Base-by-base conservation (phyloP, 495 filamentous ascomycete genomes). In the Xylaria scruposa region DNA sequence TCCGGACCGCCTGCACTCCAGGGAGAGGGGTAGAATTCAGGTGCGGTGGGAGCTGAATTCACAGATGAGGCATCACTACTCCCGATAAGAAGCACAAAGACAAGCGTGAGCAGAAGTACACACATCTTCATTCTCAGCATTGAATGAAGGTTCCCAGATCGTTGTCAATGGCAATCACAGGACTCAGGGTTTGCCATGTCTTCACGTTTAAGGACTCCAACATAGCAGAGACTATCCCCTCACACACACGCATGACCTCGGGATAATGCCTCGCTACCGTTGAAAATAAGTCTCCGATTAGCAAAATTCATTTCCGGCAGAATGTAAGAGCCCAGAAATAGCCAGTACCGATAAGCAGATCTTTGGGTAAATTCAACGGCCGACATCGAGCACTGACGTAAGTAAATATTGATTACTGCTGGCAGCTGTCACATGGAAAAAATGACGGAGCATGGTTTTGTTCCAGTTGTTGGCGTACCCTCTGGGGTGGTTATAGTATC, bases 21-120 rank as follows among this genome's bases (percentile, higher is more conserved):
- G 66, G 93, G 92, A 31, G 91, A 92, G 7, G 93, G 93, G 77
- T 92, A 96, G 74, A 82, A 88, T 2, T 90, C 89, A 56, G 88
- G 87, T 6, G 67, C 73, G 36, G 71, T 84, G 13, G 74, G 70
- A 19, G 38, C n/a, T 63, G 72, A 73, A 24, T 62, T 85, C 36
- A 72, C 72, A 17, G 29, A 29, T 68, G 67, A 74, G n/a, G 62
- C 85, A n/a, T 63, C 21, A 44, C 36, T 66, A n/a, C 51, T 44
- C 42, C 69, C 70, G 13, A 66, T 63, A 4, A 77, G 38, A 36
- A 74, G 63, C 26, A 70, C 38, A n/a, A 78, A 33, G 19, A 44
- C 53, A 38, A 73, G 46, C 42, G 61, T 66, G 70, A 78, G 73
- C 6, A 29, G 59, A 4, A 8, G 33, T 67, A 15, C 4, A 67